Percentiles rank a stretch among this genome's conserved stretches.
Conservation (phyloP, 164 flowering plant species). For the Paratinospora sagittata region DNA sequence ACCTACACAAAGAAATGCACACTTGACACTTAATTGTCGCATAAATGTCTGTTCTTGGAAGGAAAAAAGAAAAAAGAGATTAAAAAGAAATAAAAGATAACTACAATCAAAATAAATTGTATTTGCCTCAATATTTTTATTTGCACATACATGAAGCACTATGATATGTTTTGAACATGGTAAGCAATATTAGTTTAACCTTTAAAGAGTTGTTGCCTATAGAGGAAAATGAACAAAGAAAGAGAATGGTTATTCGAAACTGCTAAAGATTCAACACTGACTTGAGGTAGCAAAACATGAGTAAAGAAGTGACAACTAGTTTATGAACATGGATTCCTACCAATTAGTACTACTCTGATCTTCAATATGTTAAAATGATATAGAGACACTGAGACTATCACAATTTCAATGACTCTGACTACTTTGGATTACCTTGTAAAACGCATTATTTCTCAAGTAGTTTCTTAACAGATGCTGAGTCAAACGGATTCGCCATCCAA, state of each 20-base stretch:
- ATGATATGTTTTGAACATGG: neutral
- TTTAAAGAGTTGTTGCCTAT: neutral
- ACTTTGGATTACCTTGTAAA: conserved; percentile 68
- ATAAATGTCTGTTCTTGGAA: neutral
- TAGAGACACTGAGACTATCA: neutral
- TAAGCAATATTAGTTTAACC: neutral
- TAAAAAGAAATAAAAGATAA: neutral
- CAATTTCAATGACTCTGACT: neutral
- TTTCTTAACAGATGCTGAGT: conserved; percentile 78
- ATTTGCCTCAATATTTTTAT: neutral
- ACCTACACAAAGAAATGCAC: conserved; percentile 47
- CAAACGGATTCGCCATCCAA: conserved; percentile 94
- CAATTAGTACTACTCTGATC: neutral
- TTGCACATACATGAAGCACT: neutral
- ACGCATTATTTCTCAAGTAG: conserved; percentile 81
- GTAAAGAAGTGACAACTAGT: neutral
- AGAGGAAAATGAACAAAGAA: neutral
- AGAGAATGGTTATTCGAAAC: neutral
- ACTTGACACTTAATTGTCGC: neutral
- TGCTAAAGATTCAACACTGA: neutral
- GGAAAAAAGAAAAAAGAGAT: neutral
- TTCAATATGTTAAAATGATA: neutral
- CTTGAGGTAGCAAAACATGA: neutral
- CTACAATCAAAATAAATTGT: neutral
- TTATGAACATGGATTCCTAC: neutral